Evolutionary conservation across 768 basidiomycete species (phyloP).

Genomic region (Kwoniella pini): DNA sequence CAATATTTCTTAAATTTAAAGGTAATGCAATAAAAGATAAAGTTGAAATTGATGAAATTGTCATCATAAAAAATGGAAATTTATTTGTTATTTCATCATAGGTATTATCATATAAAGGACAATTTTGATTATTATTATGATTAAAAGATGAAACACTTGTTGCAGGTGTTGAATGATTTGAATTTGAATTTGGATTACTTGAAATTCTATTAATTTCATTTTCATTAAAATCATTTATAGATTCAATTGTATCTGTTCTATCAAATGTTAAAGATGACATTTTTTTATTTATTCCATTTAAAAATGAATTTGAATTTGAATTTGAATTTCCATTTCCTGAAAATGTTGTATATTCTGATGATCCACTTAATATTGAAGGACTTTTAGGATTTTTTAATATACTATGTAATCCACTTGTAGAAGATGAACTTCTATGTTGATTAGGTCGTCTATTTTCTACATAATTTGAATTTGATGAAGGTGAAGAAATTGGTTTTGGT

Average conservation of each 20-base stretch:
- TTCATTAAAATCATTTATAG: background rate
- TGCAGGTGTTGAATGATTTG: conserved; percentile 30
- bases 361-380: conserved; percentile 9
- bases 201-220: background rate
- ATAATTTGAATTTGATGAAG: background rate
- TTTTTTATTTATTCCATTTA: conserved; percentile 15
- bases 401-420: conserved; percentile 5
- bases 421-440: conserved; percentile 2
- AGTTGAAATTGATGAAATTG: conserved; percentile 38
- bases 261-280: conserved; percentile 28
- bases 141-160: conserved; percentile 43
- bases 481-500: background rate
- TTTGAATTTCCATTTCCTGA: conserved; percentile 5
- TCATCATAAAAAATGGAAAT: conserved; percentile 46
- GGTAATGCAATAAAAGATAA: conserved; percentile 47
- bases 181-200: conserved; percentile 14
- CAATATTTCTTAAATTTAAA: conserved; percentile 27
- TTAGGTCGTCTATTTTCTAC: background rate
- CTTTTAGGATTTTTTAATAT: conserved; percentile 13
- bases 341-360: conserved; percentile 22
- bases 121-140: conserved; percentile 14
- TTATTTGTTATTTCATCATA: conserved; percentile 4
- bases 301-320: no score
- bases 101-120: conserved; percentile 32
- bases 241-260: conserved; percentile 30